Percentiles rank a stretch among this genome's conserved stretches.
These are phyloP conservation scores for Taphrina confusa DNA, from an alignment of 1,139 yeast species.

Conservation along the genomic window DNA sequence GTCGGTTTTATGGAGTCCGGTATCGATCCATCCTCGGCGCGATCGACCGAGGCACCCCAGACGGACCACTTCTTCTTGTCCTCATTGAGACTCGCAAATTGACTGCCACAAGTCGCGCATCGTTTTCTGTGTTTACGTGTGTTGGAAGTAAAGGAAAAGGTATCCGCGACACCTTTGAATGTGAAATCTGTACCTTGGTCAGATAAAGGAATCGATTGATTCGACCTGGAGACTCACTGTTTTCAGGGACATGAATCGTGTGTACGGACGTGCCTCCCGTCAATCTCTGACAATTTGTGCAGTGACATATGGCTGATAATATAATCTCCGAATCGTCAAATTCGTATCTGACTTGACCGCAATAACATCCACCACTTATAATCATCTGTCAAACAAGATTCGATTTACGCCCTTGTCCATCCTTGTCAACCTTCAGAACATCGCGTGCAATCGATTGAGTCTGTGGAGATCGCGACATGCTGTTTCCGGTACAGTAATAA, in stretches of 20 bases:
- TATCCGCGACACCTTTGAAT: slow-evolving; percentile 10
- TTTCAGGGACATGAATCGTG: slow-evolving; percentile 20
- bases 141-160: slow-evolving; percentile 9
- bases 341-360: slow-evolving; percentile 10
- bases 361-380: slow-evolving; percentile 4
- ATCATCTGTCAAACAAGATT: slow-evolving; percentile 5
- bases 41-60: slow-evolving; percentile 25
- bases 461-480: too few relatives aligned
- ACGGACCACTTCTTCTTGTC: slow-evolving; percentile 24
- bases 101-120: slow-evolving; percentile 29
- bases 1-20: slow-evolving; percentile 11
- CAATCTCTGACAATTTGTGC: slow-evolving; percentile 27
- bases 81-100: slow-evolving; percentile 20
- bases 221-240: not conserved
- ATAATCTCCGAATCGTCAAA: not conserved
- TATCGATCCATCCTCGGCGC: not conserved
- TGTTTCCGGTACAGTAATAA: too few relatives aligned
- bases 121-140: slow-evolving; percentile 24
- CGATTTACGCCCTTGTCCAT: too few relatives aligned
- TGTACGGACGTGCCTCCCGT: slow-evolving; percentile 29
- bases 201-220: not conserved
- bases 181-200: not conserved
- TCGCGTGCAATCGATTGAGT: too few relatives aligned
- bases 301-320: slow-evolving; percentile 29
- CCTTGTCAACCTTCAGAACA: too few relatives aligned